Evolutionary conservation across 2,329 filamentous ascomycete species (phyloP).

Genomic region (Paecilomyces dactylethromorphus): DNA sequence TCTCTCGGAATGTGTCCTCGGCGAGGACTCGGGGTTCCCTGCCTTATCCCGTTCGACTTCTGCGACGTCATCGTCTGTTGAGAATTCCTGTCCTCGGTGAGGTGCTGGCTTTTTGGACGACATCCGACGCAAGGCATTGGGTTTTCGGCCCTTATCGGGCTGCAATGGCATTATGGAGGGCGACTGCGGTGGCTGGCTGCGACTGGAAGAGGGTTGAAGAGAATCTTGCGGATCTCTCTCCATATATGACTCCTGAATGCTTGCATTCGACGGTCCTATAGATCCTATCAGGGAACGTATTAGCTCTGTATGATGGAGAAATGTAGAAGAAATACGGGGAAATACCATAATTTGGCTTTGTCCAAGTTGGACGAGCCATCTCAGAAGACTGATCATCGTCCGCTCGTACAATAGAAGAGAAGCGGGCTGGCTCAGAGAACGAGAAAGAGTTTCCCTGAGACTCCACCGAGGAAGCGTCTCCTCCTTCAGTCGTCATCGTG

Average conservation of each 20-base stretch:
- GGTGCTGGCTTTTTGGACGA: slow-evolving; percentile 67
- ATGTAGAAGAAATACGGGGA: neutral
- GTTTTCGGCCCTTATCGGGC: slow-evolving; percentile 57
- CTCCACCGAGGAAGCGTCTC: slow-evolving; percentile 5
- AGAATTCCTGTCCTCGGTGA: slow-evolving; percentile 79
- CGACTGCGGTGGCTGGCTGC: slow-evolving; percentile 37
- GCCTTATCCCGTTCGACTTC: slow-evolving; percentile 67
- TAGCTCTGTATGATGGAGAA: neutral
- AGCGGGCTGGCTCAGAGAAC: slow-evolving; percentile 3
- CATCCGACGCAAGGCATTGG: slow-evolving; percentile 63
- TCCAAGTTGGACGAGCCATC: slow-evolving; percentile 2
- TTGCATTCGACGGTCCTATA: slow-evolving; percentile 11
- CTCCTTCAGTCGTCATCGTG: slow-evolving; percentile 12
- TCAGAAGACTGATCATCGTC: slow-evolving; percentile 4
- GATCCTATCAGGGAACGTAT: neutral
- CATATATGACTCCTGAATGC: slow-evolving; percentile 2
- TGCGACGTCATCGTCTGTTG: slow-evolving; percentile 76
- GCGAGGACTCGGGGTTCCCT: slow-evolving; percentile 23
- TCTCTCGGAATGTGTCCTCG: slow-evolving; percentile 26
- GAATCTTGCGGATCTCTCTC: slow-evolving; percentile 22
- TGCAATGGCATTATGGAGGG: slow-evolving; percentile 31
- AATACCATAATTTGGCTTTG: neutral
- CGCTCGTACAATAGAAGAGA: slow-evolving; percentile 4
- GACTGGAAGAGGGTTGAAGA: slow-evolving; percentile 20
- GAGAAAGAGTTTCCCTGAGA: slow-evolving; percentile 1